Base-by-base conservation (phyloP, 306 rosid genomes). In the Abrus pulchellus region DNA sequence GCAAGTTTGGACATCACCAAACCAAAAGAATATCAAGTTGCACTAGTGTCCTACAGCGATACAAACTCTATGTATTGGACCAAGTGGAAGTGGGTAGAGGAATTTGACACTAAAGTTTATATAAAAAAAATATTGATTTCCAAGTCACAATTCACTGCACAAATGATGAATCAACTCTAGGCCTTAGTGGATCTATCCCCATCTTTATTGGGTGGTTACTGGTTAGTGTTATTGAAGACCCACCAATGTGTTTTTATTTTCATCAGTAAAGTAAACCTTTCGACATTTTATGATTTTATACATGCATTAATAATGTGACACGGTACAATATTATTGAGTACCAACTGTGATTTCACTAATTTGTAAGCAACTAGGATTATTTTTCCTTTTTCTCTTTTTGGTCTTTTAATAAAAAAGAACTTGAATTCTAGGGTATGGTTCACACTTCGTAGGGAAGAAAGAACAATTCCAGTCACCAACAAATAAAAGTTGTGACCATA, bases 141-240 rank as follows among this genome's bases (percentile, higher is more conserved):
- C 72, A 47, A 28, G 83, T 72, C 83, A 66, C 76, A 30, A 4
- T 73, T 73, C 72, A 34, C 28, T 77, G 59, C 32, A 3, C 82
- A 64, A 84, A 68, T 62, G 82, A 80, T 69, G 57, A 54, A 75
- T 75, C 79, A 71, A 12, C 6, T 71, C 60, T 11, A 0, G 54
- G 20, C 47, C 29, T 29, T 49, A 73, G 73, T 85, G 77, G 85
- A 57, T 76, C 72, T 64, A 76, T 68, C 64, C 70, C 53, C 50
- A 71, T 64, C 83, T 85, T 80, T 80, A 62, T 80, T 72, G 72
- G 85, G 40, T 76, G 73, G 73, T 76, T 80, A 50, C 32, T 76
- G 73, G 73, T 76, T 80, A 50, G 80, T 47, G 68, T 55, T 54
- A 55, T 47, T 63, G 76, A 80, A 80, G 71, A 80, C 68, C 67